Evolutionary conservation across 129 eudicot species (phyloP).

Genomic region (Solidago caesia): DNA sequence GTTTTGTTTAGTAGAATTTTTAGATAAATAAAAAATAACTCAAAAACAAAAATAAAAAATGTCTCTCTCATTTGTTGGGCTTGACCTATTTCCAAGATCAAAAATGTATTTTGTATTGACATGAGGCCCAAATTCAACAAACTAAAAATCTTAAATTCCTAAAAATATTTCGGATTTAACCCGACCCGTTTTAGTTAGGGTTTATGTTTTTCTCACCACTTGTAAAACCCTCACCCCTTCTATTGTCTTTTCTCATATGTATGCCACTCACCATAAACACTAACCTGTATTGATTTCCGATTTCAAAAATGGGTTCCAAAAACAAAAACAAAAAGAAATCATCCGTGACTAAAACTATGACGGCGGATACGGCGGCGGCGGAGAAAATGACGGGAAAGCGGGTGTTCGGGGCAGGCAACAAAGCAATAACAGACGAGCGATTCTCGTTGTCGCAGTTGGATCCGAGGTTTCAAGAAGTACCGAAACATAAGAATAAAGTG

Average conservation of each 20-base stretch:
- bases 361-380: neutral
- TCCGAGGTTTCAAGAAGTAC: conserved; percentile 74
- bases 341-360: conserved; percentile 10
- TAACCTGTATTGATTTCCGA: neutral
- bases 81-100: too few species aligned
- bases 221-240: conserved; percentile 18
- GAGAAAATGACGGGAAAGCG: conserved; percentile 7
- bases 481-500: conserved; percentile 59
- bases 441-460: conserved; percentile 64
- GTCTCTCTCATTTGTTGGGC: too few species aligned
- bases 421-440: conserved; percentile 56
- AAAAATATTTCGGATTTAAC: neutral
- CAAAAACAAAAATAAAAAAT: too few species aligned
- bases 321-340: conserved; percentile 39
- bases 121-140: neutral
- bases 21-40: too few species aligned
- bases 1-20: too few species aligned
- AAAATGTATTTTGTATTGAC: too few species aligned
- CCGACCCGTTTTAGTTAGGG: conserved; percentile 28
- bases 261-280: too few species aligned
- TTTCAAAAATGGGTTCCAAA: conserved; percentile 42
- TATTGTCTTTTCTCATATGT: neutral
- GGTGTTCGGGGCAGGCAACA: conserved; percentile 33
- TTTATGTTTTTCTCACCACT: conserved; percentile 6
- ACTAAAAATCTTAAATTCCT: neutral